Evolutionary conservation across 225 moss, liverwort and hornwort species (phyloP), one percentile per base, ranked within the genome.

Genomic region (Polytrichum commune): DNA sequence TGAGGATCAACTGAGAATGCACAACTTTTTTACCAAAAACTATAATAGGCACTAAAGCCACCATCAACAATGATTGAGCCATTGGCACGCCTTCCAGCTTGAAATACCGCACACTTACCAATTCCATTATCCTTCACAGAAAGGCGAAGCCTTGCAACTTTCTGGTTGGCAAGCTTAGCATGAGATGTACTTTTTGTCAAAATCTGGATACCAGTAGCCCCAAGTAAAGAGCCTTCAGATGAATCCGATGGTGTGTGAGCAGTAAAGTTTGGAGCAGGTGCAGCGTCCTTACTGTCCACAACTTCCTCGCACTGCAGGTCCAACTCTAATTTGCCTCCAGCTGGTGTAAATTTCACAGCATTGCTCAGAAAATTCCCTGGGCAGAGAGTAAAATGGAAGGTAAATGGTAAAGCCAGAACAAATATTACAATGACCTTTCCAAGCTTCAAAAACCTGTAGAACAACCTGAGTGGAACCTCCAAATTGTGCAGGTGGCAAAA

Each of bases 61-160:
- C 22, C n/a, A n/a, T 24, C 58, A 58, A 22, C 58, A 23, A 23
- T 58, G 58, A 58, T 58, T 58, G 7, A 58, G 22, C 24, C 58
- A 58, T 23, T 58, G 24, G 6, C 20, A 58, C 6, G 2, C n/a
- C 58, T 58, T 23, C 7, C 20, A 58, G 6, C 20, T 23, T 58
- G 20, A 22, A 38, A 22, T 6, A 58, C 24, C 8, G n/a, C 63
- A 13, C 28, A 63, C 84, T 78, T 70, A 92, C 92, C 92, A 5
- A 92, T 83, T 74, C 92, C 92, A 29, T 85, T 88, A 35, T 92
- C 92, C 77, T 84, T 90, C 29, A 92, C 92, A 58, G 92, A 92
- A 5, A 92, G 79, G 25, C 84, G 76, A 20, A 92, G 61, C 72
- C 82, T 90, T 19, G 92, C 92, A 60, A 90, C 84, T 69, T 90